Base-by-base conservation (phyloP, 2,329 filamentous ascomycete genomes). In the Fusarium chaquense region DNA sequence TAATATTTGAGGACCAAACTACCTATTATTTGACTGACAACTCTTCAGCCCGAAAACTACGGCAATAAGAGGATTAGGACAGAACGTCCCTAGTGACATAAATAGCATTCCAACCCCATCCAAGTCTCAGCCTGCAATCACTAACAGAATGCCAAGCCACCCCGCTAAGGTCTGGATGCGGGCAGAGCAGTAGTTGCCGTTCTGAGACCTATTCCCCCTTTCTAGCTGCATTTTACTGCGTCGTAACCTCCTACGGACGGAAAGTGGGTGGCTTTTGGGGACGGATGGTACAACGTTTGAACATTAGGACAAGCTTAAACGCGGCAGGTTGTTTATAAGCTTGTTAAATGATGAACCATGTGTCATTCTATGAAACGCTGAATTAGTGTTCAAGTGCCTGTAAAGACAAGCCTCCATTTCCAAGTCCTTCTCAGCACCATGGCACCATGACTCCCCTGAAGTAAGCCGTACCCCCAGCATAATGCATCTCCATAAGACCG, bases 131-230 rank as follows among this genome's bases (percentile, higher is more conserved):
- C 49, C 35, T 50, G 50, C 38, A 24, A 62, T 53, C 47, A 67
- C 62, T 38, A 61, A 51, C 54, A 64, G 33, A 62, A 58, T 38
- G 62, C 58, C 67, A 69, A 69, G 62, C 53, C 67, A 69, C 67
- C 62, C 67, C 63, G 62, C 62, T 44, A 59, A 69, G 63, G 53
- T 43, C 46, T 54, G 52, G 49, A 44, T 30, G 61, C 54, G 51
- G 65, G 55, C 66, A 61, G 40, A 52, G 45, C 41, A 66, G 58
- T 70, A 67, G 67, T 59, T 67, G 54, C 62, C 67, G 62, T 45
- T 64, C 67, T 57, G 58, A 69, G 67, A 67, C 62, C 33, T 45
- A 35, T 52, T 67, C 62, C 67, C 67, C 67, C 47, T 67, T 67
- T 70, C 53, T 63, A 32, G 61, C 51, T 58, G 56, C 44, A 56